These are phyloP conservation scores for Moesziomyces sp. DNA, from an alignment of 1,284 basidiomycete genomes.

Conservation along the genomic window DNA sequence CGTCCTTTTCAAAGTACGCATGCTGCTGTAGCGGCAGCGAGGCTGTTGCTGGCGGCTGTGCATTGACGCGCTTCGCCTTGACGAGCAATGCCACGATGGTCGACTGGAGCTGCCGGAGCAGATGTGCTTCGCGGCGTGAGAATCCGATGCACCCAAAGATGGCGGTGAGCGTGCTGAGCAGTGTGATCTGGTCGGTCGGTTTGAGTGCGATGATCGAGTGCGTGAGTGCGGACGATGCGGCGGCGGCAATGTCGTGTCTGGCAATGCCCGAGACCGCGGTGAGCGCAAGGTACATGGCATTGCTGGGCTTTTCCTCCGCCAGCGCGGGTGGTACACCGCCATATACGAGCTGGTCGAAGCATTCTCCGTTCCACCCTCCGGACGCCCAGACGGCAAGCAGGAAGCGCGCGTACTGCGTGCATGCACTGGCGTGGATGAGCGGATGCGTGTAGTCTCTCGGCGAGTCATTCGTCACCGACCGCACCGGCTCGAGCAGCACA, in stretches of 20 bases:
- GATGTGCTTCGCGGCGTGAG: slow-evolving; percentile 54
- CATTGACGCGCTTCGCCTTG: slow-evolving; percentile 29
- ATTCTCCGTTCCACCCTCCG: slow-evolving; percentile 65
- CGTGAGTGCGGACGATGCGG: slow-evolving; percentile 54
- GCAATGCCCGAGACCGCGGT: slow-evolving; percentile 54
- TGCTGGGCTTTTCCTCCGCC: slow-evolving; percentile 49
- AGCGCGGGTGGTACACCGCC: slow-evolving; percentile 63
- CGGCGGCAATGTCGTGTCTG: slow-evolving; percentile 59
- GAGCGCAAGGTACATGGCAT: slow-evolving; percentile 47
- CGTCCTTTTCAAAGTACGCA: slow-evolving; percentile 19
- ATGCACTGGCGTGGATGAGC: slow-evolving; percentile 60
- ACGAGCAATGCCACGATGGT: slow-evolving; percentile 51
- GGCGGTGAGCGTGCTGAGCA: slow-evolving; percentile 54
- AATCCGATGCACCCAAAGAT: slow-evolving; percentile 64
- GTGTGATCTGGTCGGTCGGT: slow-evolving; percentile 58
- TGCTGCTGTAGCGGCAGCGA: slow-evolving; percentile 38
- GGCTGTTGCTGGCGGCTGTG: slow-evolving; percentile 13
- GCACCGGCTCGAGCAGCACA: slow-evolving; percentile 51
- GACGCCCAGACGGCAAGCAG: slow-evolving; percentile 64
- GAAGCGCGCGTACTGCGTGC: slow-evolving; percentile 62
- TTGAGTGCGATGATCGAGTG: slow-evolving; percentile 60
- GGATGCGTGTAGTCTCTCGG: slow-evolving; percentile 66
- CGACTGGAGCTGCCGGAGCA: slow-evolving; percentile 57
- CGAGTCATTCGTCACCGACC: slow-evolving; percentile 61
- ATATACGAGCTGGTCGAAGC: slow-evolving; percentile 65